These are phyloP conservation scores for Cladochytrium replicatum DNA, from an alignment of 192 early-diverging fungal genomes.

Conservation along the genomic window DNA sequence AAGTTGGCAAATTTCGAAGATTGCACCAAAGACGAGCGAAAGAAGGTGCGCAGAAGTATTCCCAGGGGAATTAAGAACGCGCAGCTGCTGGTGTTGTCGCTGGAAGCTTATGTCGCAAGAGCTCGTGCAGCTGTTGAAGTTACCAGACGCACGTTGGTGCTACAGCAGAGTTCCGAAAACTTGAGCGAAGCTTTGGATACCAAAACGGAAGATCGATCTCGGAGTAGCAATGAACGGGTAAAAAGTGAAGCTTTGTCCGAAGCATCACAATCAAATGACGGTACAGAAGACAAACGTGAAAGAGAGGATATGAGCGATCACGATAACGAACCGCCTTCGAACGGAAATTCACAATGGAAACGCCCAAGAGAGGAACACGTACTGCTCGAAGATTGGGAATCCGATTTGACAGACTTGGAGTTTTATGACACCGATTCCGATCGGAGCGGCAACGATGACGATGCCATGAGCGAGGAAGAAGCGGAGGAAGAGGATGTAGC, in stretches of 20 bases:
- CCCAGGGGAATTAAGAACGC: conserved; percentile 32
- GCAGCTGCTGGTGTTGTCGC: conserved; percentile 18
- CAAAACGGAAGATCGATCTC: not conserved
- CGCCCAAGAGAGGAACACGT: not conserved
- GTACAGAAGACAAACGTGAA: not conserved
- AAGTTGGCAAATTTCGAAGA: conserved; percentile 8
- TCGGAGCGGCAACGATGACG: too few species aligned
- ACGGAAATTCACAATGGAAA: not conserved
- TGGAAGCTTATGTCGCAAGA: conserved; percentile 8
- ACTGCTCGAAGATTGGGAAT: conserved; percentile 1
- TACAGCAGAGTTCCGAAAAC: not conserved
- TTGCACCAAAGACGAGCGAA: conserved; percentile 18
- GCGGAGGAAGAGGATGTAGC: too few species aligned
- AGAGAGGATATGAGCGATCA: not conserved
- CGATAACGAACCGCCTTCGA: not conserved
- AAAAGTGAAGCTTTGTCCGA: not conserved
- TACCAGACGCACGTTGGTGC: not conserved
- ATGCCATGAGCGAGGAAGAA: too few species aligned
- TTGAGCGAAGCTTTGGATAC: not conserved
- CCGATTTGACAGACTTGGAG: conserved; percentile 11
- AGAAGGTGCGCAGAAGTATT: conserved; percentile 6
- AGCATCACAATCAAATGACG: not conserved
- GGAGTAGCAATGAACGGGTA: not conserved
- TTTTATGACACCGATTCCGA: conserved; percentile 7
- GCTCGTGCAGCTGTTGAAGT: not conserved